A percentile compares a stretch with the other conserved stretches of the same genome.
phyloP scores from a whole-genome alignment of 2,329 filamentous ascomycete genomes.

The Talaromyces sp. region DNA sequence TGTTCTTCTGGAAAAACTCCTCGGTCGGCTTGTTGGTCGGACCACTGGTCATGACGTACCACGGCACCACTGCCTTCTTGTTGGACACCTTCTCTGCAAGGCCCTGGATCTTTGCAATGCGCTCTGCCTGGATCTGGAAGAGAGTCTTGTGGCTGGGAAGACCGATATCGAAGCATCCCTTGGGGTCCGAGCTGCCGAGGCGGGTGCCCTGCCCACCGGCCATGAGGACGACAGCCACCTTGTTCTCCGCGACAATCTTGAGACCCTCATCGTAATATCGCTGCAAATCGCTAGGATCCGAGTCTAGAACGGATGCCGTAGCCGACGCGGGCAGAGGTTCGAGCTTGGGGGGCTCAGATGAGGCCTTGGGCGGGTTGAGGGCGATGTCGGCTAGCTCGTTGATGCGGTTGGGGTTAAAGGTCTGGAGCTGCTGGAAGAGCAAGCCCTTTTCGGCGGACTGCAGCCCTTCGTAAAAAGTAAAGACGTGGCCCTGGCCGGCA shows the following conservation, averaged over 20 bases:
- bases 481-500: constrained; percentile 75
- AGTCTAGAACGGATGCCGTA: constrained; percentile 88
- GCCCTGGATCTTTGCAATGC: constrained; percentile 80
- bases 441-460: constrained; percentile 65
- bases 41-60: constrained; percentile 99
- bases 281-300: constrained; percentile 69
- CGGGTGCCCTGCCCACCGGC: constrained; percentile 95
- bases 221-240: constrained; percentile 86
- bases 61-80: constrained; percentile 69
- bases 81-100: constrained; percentile 69
- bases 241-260: constrained; percentile 62
- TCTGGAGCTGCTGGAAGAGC: constrained; percentile 75
- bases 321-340: constrained; percentile 85
- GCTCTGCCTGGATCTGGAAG: constrained; percentile 96
- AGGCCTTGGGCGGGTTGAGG: constrained; percentile 66
- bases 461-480: constrained; percentile 82
- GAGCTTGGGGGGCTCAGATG: constrained; percentile 54
- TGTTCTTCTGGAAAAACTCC: constrained; percentile 83
- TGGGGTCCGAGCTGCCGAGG: constrained; percentile 88
- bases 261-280: constrained; percentile 76
- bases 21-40: constrained; percentile 90
- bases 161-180: constrained; percentile 96
- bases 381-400: constrained; percentile 80
- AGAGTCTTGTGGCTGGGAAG: constrained; percentile 89
- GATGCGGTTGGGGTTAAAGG: constrained; percentile 80